phyloP scores from a whole-genome alignment of 768 basidiomycete genomes.

The Saitozyma sp. region DNA sequence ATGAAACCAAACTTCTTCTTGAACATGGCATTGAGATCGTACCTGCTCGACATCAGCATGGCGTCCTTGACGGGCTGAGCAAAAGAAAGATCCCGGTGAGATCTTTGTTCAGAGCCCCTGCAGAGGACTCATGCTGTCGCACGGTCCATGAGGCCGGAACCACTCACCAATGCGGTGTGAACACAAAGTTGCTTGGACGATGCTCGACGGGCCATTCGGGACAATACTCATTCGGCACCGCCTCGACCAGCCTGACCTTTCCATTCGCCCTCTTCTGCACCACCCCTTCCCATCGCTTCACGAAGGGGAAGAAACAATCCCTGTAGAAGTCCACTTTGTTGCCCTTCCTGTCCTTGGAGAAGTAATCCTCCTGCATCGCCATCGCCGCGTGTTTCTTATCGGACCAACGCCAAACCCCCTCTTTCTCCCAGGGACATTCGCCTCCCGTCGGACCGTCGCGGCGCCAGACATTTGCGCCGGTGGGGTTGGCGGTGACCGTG shows the following conservation, averaged over 20 bases:
- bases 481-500: slow-evolving; percentile 63
- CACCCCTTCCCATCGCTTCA: slow-evolving; percentile 41
- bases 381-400: slow-evolving; percentile 65
- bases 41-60: slow-evolving; percentile 59
- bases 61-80: background rate
- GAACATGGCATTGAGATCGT: slow-evolving; percentile 88
- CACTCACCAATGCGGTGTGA: slow-evolving; percentile 70
- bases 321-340: slow-evolving; percentile 45
- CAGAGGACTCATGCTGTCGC: background rate
- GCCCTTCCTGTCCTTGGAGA: slow-evolving; percentile 69
- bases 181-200: slow-evolving; percentile 66
- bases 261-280: slow-evolving; percentile 16
- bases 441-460: slow-evolving; percentile 66
- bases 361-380: slow-evolving; percentile 81
- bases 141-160: no score
- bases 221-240: slow-evolving; percentile 95
- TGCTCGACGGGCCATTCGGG: slow-evolving; percentile 69
- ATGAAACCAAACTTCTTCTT: slow-evolving; percentile 79
- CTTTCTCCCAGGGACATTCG: slow-evolving; percentile 82
- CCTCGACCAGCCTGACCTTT: slow-evolving; percentile 57
- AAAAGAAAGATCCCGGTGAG: no score
- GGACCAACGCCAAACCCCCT: slow-evolving; percentile 93
- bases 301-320: slow-evolving; percentile 52
- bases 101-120: background rate
- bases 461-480: slow-evolving; percentile 62